A percentile compares a stretch with the other conserved stretches of the same genome.
These are phyloP conservation scores for Ophiosphaerella herpotricha DNA, from an alignment of 2,329 filamentous ascomycete genomes.

Conservation along the genomic window DNA sequence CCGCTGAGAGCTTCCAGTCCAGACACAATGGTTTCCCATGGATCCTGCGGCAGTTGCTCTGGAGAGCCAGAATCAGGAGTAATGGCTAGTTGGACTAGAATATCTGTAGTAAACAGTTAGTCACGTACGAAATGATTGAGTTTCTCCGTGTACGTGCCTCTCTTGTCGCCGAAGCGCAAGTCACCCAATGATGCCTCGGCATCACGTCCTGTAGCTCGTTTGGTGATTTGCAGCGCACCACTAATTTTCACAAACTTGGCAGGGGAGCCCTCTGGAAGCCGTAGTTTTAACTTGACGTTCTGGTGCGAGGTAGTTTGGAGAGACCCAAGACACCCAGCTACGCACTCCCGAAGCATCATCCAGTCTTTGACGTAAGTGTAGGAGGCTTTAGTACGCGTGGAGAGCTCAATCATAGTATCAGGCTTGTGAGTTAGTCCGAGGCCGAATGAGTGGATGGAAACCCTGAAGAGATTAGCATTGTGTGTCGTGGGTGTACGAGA, in stretches of 20 bases:
- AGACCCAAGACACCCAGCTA: constrained; percentile 88
- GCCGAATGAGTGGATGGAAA: constrained; percentile 95
- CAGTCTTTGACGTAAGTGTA: constrained; percentile 99
- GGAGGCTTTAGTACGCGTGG: constrained; percentile 90
- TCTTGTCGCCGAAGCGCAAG: constrained; percentile 92
- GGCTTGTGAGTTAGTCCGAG: constrained; percentile 97
- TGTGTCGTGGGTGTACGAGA: not conserved
- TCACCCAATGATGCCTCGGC: constrained; percentile 92
- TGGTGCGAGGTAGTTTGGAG: constrained; percentile 96
- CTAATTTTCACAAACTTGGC: constrained; percentile 99
- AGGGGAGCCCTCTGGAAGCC: constrained; percentile 91
- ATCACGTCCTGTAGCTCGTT: constrained; percentile 90
- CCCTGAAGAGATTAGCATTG: constrained; percentile 57
- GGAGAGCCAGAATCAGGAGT: constrained; percentile 80
- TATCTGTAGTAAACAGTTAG: constrained; percentile 59
- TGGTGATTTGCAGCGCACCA: constrained; percentile 92
- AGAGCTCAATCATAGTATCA: constrained; percentile 97
- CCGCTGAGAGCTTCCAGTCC: constrained; percentile 92
- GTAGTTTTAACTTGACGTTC: constrained; percentile 94
- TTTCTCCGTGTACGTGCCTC: constrained; percentile 47
- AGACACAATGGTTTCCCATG: constrained; percentile 97
- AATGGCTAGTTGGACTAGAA: constrained; percentile 92
- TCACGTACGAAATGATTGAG: too few relatives aligned
- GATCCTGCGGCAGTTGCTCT: constrained; percentile 87
- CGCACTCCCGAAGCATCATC: constrained; percentile 99